Evolutionary conservation across 352 stramenopile genomes (phyloP).

Genomic region (Phytophthora sansomeana): DNA sequence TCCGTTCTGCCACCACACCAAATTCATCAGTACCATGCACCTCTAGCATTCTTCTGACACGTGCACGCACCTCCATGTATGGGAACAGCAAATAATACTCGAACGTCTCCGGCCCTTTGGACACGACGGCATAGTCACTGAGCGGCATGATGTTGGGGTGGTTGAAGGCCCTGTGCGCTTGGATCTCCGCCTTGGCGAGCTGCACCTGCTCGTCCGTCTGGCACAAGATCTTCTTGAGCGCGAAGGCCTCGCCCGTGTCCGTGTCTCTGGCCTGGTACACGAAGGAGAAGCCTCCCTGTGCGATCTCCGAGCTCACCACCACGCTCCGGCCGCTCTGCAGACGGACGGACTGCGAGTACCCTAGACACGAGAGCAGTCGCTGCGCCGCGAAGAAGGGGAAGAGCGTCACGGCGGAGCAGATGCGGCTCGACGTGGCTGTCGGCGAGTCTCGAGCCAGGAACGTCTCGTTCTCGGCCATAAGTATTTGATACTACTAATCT

Average conservation of each 20-base stretch:
- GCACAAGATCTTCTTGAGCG: constrained; percentile 92
- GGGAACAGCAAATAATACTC: constrained; percentile 91
- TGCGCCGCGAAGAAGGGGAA: constrained; percentile 69
- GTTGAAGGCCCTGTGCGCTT: constrained; percentile 73
- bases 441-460: constrained; percentile 41
- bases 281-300: constrained; percentile 89
- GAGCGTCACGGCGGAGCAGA: constrained; percentile 68
- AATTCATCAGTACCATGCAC: constrained; percentile 11
- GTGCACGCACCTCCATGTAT: constrained; percentile 69
- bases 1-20: constrained; percentile 57
- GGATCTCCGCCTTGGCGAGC: constrained; percentile 84
- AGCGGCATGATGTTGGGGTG: constrained; percentile 90
- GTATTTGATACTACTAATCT: background rate
- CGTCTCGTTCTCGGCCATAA: constrained; percentile 40
- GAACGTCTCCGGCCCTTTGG: constrained; percentile 46
- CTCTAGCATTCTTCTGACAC: background rate
- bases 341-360: constrained; percentile 66
- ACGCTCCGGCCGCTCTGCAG: constrained; percentile 85
- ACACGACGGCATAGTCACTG: constrained; percentile 75
- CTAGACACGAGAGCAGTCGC: constrained; percentile 75
- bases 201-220: constrained; percentile 86
- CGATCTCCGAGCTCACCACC: constrained; percentile 66
- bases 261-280: constrained; percentile 84
- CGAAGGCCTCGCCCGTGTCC: constrained; percentile 78
- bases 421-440: constrained; percentile 32